A percentile compares a stretch with the other conserved stretches of the same genome.
Evolutionary conservation across 345 rosid genomes (phyloP).

Genomic region (Hirschfeldia incana): DNA sequence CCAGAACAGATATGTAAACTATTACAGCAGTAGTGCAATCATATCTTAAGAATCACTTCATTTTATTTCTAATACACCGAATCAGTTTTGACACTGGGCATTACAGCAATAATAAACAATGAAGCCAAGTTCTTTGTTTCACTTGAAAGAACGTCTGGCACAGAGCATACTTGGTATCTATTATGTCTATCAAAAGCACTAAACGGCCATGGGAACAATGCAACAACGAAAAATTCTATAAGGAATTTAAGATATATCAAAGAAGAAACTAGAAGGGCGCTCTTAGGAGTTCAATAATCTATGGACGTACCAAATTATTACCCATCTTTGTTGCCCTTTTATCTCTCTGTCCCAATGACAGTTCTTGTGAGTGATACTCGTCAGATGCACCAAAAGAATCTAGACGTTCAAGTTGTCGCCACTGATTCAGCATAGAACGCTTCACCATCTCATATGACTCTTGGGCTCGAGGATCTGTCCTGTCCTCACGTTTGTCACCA

Average conservation of each 20-base stretch:
- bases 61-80: conserved; percentile 3
- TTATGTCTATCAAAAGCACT: conserved; percentile 12
- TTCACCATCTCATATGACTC: conserved; percentile 59
- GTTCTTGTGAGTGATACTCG: conserved; percentile 86
- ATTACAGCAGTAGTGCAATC: neutral
- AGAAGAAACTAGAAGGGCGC: conserved; percentile 18
- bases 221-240: conserved; percentile 1
- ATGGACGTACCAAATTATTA: conserved; percentile 60
- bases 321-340: conserved; percentile 61
- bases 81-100: conserved; percentile 21
- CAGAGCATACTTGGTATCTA: conserved; percentile 16
- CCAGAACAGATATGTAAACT: conserved; percentile 1
- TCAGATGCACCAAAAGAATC: conserved; percentile 88
- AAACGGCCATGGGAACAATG: conserved; percentile 21
- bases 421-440: conserved; percentile 59
- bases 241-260: conserved; percentile 27
- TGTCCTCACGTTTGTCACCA: conserved; percentile 40
- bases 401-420: conserved; percentile 80
- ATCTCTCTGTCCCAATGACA: conserved; percentile 70
- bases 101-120: conserved; percentile 6
- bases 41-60: neutral
- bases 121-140: conserved; percentile 22
- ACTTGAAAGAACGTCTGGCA: conserved; percentile 3
- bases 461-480: conserved; percentile 53
- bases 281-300: conserved; percentile 33